Percentiles rank a stretch among this genome's conserved stretches.
Conservation (phyloP, 2,329 filamentous ascomycete genomes). For the Penicillium sp. region DNA sequence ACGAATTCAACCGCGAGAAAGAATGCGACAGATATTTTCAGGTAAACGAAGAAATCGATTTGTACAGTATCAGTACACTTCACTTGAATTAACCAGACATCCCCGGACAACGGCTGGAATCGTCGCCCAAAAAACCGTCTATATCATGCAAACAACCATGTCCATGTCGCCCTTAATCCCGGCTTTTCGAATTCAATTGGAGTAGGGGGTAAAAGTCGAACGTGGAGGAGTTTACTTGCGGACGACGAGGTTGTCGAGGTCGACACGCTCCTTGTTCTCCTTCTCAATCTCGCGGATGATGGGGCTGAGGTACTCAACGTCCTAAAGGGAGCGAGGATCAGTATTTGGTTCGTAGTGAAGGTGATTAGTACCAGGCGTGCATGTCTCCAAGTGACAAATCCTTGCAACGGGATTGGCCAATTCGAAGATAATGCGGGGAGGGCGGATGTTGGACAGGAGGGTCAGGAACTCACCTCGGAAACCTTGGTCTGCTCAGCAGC, state of each 20-base stretch:
- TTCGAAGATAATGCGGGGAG: slow-evolving; percentile 28
- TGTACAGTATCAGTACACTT: slow-evolving; percentile 43
- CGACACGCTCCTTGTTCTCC: slow-evolving; percentile 64
- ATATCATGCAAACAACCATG: slow-evolving; percentile 17
- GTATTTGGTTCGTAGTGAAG: slow-evolving; percentile 3
- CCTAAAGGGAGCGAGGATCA: slow-evolving; percentile 48
- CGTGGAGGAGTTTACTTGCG: slow-evolving; percentile 40
- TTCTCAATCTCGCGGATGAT: slow-evolving; percentile 68
- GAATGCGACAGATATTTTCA: not conserved
- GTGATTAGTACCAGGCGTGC: not conserved
- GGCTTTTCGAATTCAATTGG: slow-evolving; percentile 23
- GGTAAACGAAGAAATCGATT: slow-evolving; percentile 35
- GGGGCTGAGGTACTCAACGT: slow-evolving; percentile 63
- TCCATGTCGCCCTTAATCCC: slow-evolving; percentile 17
- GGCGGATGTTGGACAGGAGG: slow-evolving; percentile 12
- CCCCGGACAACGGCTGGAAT: slow-evolving; percentile 21
- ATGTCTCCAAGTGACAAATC: slow-evolving; percentile 33
- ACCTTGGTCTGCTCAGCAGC: slow-evolving; percentile 66
- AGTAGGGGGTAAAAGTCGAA: slow-evolving; percentile 10
- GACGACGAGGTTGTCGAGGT: slow-evolving; percentile 66
- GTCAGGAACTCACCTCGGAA: slow-evolving; percentile 56
- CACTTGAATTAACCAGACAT: slow-evolving; percentile 26
- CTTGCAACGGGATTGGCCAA: slow-evolving; percentile 37
- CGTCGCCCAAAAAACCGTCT: slow-evolving; percentile 26
- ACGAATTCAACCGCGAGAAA: not conserved